Conservation (phyloP, 2,329 filamentous ascomycete genomes). For the Alternaria burnsii region DNA sequence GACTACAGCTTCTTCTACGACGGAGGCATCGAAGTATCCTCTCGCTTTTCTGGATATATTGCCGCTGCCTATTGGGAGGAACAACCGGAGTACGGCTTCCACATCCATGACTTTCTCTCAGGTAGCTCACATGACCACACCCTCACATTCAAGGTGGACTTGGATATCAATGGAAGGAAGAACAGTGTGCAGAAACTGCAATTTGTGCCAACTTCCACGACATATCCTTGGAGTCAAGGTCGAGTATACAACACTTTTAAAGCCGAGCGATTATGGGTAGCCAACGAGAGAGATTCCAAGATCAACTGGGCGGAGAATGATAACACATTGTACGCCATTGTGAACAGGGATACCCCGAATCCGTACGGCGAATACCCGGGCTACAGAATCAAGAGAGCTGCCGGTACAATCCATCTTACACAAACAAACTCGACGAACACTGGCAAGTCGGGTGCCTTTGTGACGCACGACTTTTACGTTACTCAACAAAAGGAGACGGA, state of each 20-base stretch:
- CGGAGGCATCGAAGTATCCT: slow-evolving; percentile 36
- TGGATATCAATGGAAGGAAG: slow-evolving; percentile 48
- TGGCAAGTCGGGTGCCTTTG: slow-evolving; percentile 58
- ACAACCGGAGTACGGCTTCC: slow-evolving; percentile 49
- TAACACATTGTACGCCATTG: slow-evolving; percentile 57
- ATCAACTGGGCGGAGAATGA: slow-evolving; percentile 60
- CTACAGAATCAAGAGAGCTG: slow-evolving; percentile 59
- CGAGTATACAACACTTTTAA: slow-evolving; percentile 62
- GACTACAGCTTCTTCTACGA: slow-evolving; percentile 42
- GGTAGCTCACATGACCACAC: slow-evolving; percentile 51
- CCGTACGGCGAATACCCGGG: slow-evolving; percentile 62
- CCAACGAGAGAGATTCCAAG: slow-evolving; percentile 48
- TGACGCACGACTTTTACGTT: slow-evolving; percentile 62
- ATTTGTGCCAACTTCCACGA: slow-evolving; percentile 54
- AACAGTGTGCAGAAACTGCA: slow-evolving; percentile 49
- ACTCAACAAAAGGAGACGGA: slow-evolving; percentile 63
- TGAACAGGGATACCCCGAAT: slow-evolving; percentile 62
- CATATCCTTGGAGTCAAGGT: slow-evolving; percentile 62
- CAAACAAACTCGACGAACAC: slow-evolving; percentile 59
- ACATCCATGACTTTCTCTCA: slow-evolving; percentile 50
- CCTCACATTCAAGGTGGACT: slow-evolving; percentile 54
- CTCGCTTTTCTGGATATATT: slow-evolving; percentile 42
- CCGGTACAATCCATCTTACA: slow-evolving; percentile 49
- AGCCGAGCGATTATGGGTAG: slow-evolving; percentile 54
- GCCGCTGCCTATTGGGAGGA: slow-evolving; percentile 35